Base-by-base conservation (phyloP, 164 flowering plant genomes). In the Stephania japonica region DNA sequence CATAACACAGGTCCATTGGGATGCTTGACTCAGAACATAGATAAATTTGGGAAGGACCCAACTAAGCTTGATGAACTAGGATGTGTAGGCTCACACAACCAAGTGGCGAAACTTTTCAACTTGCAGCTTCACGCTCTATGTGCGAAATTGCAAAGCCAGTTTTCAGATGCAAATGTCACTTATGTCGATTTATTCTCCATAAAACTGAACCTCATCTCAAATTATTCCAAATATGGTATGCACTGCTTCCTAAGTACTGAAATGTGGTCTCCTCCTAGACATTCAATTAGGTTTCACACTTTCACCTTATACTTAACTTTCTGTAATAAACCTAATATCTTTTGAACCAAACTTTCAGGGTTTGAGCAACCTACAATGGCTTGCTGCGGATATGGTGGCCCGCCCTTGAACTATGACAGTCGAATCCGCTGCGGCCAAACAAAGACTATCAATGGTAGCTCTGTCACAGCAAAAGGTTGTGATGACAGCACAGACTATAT, bases 1-100 rank as follows among this genome's bases (percentile, higher is more conserved):
- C 99, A 95, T 72, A 95, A 93, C 84, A 93, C 98, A 0, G 97
- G 95, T 42, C 99, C 97, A 19, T 85, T 91, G 7, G 99, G 98
- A 59, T 91, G 98, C 86, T 86, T 95, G 74, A 75, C 98, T 70
- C 97, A 91, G 76, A 90, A 89, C 77, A 81, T 95, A 59, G 94
- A 91, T 8, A 81, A 70, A 64, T 95, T 93, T 59, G 99, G 98
- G 68, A 85, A 84, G 50, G 91, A 95, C 47, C 84, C 89, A 19
- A 84, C 91, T 4, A 93, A 89, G 83, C 90, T 95, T 56, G 98
- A 95, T 75, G 91, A 84, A 59, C 79, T 80, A 43, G 97, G 98
- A 72, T 95, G 99, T 68, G 93, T 95, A 19, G 81, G 77, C 64
- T 65, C 76, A 4, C 98, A 91, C 68, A 95, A 95, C 77, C 88